A percentile compares a stretch with the other conserved stretches of the same genome.
Conservation (phyloP, 345 rosid species). For the Bruguiera gymnorhiza region DNA sequence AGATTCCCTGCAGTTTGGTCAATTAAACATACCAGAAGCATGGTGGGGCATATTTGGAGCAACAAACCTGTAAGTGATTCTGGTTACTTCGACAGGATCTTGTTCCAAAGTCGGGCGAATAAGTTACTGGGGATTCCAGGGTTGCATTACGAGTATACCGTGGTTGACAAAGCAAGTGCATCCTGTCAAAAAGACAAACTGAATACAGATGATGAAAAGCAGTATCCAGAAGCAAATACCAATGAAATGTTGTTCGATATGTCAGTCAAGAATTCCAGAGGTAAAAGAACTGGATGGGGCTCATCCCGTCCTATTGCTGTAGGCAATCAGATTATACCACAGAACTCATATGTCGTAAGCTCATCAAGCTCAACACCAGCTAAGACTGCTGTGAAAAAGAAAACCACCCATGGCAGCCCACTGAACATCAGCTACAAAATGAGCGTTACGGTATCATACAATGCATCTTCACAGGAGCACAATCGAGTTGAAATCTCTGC, state of each 20-base stretch:
- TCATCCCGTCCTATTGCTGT: constrained; percentile 14
- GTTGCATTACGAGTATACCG: constrained; percentile 28
- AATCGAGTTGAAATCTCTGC: constrained; percentile 12
- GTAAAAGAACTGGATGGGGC: constrained; percentile 20
- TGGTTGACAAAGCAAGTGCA: constrained; percentile 11
- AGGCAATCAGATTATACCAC: constrained; percentile 18
- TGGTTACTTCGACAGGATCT: constrained; percentile 22
- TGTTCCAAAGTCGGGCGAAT: neutral
- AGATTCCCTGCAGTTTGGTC: constrained; percentile 41
- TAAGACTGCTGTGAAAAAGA: neutral
- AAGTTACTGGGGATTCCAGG: constrained; percentile 10
- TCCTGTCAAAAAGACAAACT: constrained; percentile 15
- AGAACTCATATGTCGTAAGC: neutral
- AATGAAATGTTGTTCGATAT: constrained; percentile 23
- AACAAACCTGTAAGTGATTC: constrained; percentile 1
- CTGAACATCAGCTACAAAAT: constrained; percentile 33
- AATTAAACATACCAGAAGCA: constrained; percentile 12
- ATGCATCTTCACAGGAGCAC: neutral
- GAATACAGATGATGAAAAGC: neutral
- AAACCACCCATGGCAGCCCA: neutral
- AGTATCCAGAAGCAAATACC: constrained; percentile 27
- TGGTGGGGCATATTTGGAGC: constrained; percentile 29
- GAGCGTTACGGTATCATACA: neutral
- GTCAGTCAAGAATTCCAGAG: constrained; percentile 10
- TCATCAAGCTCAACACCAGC: neutral